These are phyloP conservation scores for Ophiostoma ulmi DNA, from an alignment of 2,329 filamentous ascomycete species.

Conservation along the genomic window DNA sequence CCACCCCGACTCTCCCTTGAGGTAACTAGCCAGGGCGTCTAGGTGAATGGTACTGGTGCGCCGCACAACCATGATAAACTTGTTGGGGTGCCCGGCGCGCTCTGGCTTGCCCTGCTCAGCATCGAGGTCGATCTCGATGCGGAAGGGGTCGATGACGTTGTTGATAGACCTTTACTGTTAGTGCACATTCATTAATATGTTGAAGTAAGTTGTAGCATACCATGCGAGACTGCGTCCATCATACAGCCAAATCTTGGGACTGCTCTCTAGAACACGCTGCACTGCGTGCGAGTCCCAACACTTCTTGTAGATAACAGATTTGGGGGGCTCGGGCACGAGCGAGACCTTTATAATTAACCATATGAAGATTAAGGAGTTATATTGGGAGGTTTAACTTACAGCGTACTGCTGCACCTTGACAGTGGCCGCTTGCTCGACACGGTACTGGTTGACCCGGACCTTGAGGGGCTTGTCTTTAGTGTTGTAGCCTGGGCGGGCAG, in stretches of 20 bases:
- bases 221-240: conserved; percentile 85
- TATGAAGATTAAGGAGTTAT: background rate
- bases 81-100: conserved; percentile 35
- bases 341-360: conserved; percentile 48
- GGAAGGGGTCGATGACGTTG: conserved; percentile 42
- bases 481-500: conserved; percentile 53
- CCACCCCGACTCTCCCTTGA: conserved; percentile 55
- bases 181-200: background rate
- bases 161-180: conserved; percentile 35
- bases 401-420: conserved; percentile 73
- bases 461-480: conserved; percentile 51
- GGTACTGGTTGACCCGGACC: conserved; percentile 48
- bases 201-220: conserved; percentile 42
- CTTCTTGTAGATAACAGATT: conserved; percentile 63
- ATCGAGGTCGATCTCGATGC: conserved; percentile 67
- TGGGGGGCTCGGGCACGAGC: conserved; percentile 58
- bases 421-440: conserved; percentile 24
- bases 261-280: conserved; percentile 48
- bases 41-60: conserved; percentile 66
- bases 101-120: conserved; percentile 44
- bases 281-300: conserved; percentile 66
- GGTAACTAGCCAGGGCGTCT: conserved; percentile 59
- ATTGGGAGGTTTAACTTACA: conserved; percentile 47
- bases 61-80: conserved; percentile 59
- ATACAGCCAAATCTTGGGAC: conserved; percentile 51